Conservation (phyloP, 192 early-diverging fungal species). For the Coemansia sp. region DNA sequence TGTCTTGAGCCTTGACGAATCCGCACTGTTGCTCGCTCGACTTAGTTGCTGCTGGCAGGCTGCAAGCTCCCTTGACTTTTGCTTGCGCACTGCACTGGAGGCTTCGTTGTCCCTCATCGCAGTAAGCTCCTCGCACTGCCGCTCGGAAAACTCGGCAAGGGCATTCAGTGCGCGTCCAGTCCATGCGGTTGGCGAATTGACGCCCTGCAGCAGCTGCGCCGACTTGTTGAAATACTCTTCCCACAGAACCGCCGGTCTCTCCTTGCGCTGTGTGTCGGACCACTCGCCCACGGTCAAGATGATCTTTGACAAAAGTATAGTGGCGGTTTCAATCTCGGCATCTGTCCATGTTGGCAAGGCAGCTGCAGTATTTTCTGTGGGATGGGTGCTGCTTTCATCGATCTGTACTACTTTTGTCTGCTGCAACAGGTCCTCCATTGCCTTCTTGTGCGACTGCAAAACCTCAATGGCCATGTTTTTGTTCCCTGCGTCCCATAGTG, state of each 20-base stretch:
- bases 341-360: slow-evolving; percentile 9
- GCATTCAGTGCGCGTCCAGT: slow-evolving; percentile 48
- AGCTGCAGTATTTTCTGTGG: too few relatives aligned
- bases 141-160: slow-evolving; percentile 44
- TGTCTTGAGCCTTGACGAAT: slow-evolving; percentile 18
- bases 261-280: slow-evolving; percentile 43
- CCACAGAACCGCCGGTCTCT: slow-evolving; percentile 49
- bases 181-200: slow-evolving; percentile 35
- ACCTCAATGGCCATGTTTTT: slow-evolving; percentile 39
- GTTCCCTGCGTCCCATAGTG: slow-evolving; percentile 48
- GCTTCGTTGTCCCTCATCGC: slow-evolving; percentile 33
- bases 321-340: slow-evolving; percentile 25
- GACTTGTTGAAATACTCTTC: slow-evolving; percentile 48
- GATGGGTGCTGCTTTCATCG: neutral
- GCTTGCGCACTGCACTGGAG: slow-evolving; percentile 37
- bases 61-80: slow-evolving; percentile 41
- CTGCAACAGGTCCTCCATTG: slow-evolving; percentile 18
- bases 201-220: slow-evolving; percentile 29
- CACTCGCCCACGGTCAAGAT: slow-evolving; percentile 47
- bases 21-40: slow-evolving; percentile 9
- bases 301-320: slow-evolving; percentile 40
- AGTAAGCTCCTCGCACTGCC: slow-evolving; percentile 47
- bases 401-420: slow-evolving; percentile 1
- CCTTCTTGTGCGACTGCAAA: slow-evolving; percentile 30
- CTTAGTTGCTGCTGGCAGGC: slow-evolving; percentile 36